Conservation (phyloP, 1,284 basidiomycete species). For the Rhodotorula sp. region DNA sequence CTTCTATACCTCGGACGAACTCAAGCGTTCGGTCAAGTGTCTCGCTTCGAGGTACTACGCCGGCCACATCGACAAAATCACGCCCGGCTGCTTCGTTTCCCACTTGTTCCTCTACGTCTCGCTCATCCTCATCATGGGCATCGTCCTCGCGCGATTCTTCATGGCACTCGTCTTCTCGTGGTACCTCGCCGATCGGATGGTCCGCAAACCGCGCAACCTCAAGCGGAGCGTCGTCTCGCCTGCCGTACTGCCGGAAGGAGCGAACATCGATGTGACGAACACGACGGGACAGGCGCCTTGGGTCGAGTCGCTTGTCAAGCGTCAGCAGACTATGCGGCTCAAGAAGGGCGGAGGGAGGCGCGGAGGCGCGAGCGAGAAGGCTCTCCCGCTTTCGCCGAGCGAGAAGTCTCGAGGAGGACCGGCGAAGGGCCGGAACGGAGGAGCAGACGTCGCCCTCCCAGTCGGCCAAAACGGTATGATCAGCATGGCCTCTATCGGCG, state of each 20-base stretch:
- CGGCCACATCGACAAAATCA: constrained; percentile 93
- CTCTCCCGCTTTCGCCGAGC: constrained; percentile 25
- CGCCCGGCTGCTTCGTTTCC: constrained; percentile 92
- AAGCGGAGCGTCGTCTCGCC: constrained; percentile 78
- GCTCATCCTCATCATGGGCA: constrained; percentile 82
- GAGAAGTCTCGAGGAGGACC: constrained; percentile 36
- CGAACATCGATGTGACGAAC: constrained; percentile 85
- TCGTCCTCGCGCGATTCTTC: constrained; percentile 85
- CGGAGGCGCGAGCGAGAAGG: constrained; percentile 41
- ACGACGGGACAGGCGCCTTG: constrained; percentile 88
- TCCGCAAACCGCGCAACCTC: constrained; percentile 69
- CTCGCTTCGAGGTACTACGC: constrained; percentile 80
- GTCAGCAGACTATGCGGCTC: constrained; percentile 31
- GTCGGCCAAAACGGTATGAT: constrained; percentile 55
- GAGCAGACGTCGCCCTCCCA: constrained; percentile 52
- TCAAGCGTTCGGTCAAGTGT: constrained; percentile 70
- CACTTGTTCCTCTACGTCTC: constrained; percentile 86
- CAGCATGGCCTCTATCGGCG: constrained; percentile 80
- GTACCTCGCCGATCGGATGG: constrained; percentile 80
- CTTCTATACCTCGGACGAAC: constrained; percentile 69
- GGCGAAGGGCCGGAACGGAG: constrained; percentile 40
- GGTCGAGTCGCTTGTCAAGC: constrained; percentile 49
- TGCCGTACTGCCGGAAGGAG: constrained; percentile 92
- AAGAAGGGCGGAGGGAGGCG: constrained; percentile 52
- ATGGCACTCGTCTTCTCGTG: constrained; percentile 98